Evolutionary conservation across 345 rosid genomes (phyloP), one percentile per base, ranked within the genome.

Genomic region (Hibiscus syriacus): DNA sequence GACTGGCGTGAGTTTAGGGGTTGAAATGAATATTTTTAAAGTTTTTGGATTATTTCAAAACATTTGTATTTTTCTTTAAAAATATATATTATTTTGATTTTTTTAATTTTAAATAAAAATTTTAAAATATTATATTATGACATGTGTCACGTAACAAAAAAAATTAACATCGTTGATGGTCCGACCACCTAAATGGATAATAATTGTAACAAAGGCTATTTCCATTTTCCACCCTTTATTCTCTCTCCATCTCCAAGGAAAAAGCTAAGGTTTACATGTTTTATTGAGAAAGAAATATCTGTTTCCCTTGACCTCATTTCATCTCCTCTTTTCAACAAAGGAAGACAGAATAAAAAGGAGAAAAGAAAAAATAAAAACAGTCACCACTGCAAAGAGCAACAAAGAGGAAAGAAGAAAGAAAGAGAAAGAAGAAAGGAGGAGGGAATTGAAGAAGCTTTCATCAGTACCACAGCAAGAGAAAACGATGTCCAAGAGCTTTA

Each of bases 401-500:
- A n/a, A n/a, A n/a, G n/a, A n/a, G n/a, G n/a, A n/a, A n/a, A n/a
- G n/a, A n/a, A n/a, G n/a, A n/a, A n/a, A n/a, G 68, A 75, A 76
- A 73, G 77, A 77, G 69, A 64, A 68, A 73, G 76, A 80, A 72
- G 6, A 12, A 20, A 17, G 4, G 10, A 50, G 10, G n/a, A 30
- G 27, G 66, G 76, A 74, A 78, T 72, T 77, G 66, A 65, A 66
- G 72, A 78, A 66, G 84, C 79, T 84, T 79, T 85, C n/a, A n/a
- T n/a, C 86, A 75, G 30, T 68, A 65, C 77, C 72, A 66, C 72
- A 67, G 69, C 2, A 72, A 72, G 72, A 65, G 90, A 83, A 77
- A 88, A 85, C 82, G 89, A 88, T 83, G 80, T 78, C 83, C 77
- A 70, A 73, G 84, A 77, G 83, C 77, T 79, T 79, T 80, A 49